These are phyloP conservation scores for Caloboletus firmus DNA, from an alignment of 1,284 basidiomycete genomes.

Conservation along the genomic window DNA sequence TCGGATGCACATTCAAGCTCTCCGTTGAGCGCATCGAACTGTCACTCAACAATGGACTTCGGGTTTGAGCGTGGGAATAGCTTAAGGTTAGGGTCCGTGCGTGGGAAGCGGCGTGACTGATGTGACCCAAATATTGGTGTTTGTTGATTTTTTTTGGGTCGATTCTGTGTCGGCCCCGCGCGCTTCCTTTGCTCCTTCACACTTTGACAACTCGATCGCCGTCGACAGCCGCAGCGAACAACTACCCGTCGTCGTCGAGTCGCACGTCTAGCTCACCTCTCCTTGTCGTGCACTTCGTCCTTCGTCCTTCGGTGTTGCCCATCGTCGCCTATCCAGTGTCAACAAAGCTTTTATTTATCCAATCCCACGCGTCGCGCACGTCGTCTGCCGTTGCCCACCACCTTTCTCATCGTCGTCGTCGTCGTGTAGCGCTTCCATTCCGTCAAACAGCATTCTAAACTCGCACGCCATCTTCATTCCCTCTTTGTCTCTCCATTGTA, in stretches of 20 bases:
- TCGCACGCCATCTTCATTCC: constrained; percentile 24
- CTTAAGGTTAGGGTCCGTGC: constrained; percentile 44
- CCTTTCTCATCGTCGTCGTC: constrained; percentile 17
- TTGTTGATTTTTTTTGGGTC: constrained; percentile 41
- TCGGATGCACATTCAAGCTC: neutral
- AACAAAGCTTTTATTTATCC: constrained; percentile 33
- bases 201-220: constrained; percentile 43
- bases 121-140: constrained; percentile 43
- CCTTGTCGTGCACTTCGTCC: constrained; percentile 29
- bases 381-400: constrained; percentile 28
- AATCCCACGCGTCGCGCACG: constrained; percentile 40
- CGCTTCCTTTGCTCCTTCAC: constrained; percentile 46
- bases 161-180: constrained; percentile 46
- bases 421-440: constrained; percentile 18
- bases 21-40: constrained; percentile 2
- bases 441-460: constrained; percentile 27
- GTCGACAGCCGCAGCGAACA: constrained; percentile 36
- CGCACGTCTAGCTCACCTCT: constrained; percentile 28
- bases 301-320: constrained; percentile 19
- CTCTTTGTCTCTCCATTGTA: constrained; percentile 33
- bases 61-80: constrained; percentile 31
- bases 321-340: constrained; percentile 21
- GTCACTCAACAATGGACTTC: constrained; percentile 23
- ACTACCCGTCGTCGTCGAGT: constrained; percentile 33
- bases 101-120: constrained; percentile 38